phyloP scores from a whole-genome alignment of 352 stramenopile genomes.

The Phytophthora sp. region DNA sequence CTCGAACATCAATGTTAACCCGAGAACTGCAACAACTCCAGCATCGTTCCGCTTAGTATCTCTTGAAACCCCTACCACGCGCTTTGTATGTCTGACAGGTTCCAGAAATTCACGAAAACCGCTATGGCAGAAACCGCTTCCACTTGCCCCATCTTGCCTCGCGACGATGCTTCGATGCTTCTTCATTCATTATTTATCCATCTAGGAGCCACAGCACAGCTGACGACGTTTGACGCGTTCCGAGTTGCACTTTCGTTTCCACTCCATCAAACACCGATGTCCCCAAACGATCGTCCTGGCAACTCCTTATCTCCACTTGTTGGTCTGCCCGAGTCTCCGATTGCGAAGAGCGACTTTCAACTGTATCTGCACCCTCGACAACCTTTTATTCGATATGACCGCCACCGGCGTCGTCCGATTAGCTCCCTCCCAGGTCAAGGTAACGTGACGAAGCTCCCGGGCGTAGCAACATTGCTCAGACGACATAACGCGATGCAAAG shows the following conservation, averaged over 20 bases:
- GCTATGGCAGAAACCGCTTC: conserved; percentile 21
- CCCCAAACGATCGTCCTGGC: conserved; percentile 10
- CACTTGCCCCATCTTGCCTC: conserved; percentile 2
- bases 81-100: conserved; percentile 16
- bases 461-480: conserved; percentile 29
- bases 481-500: conserved; percentile 15
- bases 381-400: conserved; percentile 18
- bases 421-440: conserved; percentile 12
- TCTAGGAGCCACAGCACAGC: conserved; percentile 1
- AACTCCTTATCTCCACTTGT: not conserved
- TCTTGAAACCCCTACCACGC: conserved; percentile 19
- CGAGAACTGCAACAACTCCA: conserved; percentile 1
- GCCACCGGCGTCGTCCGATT: conserved; percentile 2
- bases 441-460: conserved; percentile 23
- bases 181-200: conserved; percentile 32
- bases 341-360: conserved; percentile 8
- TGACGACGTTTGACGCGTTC: not conserved
- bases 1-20: conserved; percentile 1
- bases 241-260: conserved; percentile 5
- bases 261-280: conserved; percentile 22
- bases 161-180: conserved; percentile 2
- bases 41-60: conserved; percentile 24
- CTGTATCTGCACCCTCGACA: conserved; percentile 19
- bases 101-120: conserved; percentile 26
- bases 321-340: not conserved